Evolutionary conservation across 805 yeast genomes (phyloP).

Genomic region (Nakazawaea ishiwadae): DNA sequence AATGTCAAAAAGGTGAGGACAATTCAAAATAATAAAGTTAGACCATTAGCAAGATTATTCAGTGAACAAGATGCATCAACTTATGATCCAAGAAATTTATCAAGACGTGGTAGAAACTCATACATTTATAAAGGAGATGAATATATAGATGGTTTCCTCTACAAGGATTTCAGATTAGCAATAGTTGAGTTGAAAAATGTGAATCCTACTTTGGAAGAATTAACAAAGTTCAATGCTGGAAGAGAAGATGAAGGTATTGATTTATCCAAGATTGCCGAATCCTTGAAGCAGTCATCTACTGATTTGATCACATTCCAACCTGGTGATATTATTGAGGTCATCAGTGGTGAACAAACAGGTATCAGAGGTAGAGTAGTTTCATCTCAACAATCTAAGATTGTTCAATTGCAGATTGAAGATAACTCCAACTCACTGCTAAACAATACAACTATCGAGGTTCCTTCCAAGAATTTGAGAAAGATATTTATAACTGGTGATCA

Average conservation of each 20-base stretch:
- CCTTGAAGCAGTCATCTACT: constrained; percentile 62
- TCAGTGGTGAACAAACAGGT: constrained; percentile 91
- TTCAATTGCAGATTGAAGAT: constrained; percentile 44
- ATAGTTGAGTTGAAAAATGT: constrained; percentile 74
- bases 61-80: constrained; percentile 85
- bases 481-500: constrained; percentile 90
- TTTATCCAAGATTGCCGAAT: constrained; percentile 78
- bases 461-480: constrained; percentile 76
- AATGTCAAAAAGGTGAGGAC: constrained; percentile 34
- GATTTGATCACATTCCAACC: constrained; percentile 70
- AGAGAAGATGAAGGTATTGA: constrained; percentile 85
- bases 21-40: constrained; percentile 52
- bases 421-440: constrained; percentile 52
- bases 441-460: constrained; percentile 68
- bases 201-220: constrained; percentile 83
- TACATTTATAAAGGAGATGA: constrained; percentile 83
- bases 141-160: constrained; percentile 82
- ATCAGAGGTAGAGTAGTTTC: constrained; percentile 75
- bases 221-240: constrained; percentile 73
- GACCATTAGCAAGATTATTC: constrained; percentile 85
- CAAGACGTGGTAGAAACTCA: constrained; percentile 56
- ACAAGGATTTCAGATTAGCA: constrained; percentile 81
- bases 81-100: constrained; percentile 70
- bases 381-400: constrained; percentile 53
- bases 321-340: constrained; percentile 90